Conservation (phyloP, 768 basidiomycete species). For the Panus rudis region DNA sequence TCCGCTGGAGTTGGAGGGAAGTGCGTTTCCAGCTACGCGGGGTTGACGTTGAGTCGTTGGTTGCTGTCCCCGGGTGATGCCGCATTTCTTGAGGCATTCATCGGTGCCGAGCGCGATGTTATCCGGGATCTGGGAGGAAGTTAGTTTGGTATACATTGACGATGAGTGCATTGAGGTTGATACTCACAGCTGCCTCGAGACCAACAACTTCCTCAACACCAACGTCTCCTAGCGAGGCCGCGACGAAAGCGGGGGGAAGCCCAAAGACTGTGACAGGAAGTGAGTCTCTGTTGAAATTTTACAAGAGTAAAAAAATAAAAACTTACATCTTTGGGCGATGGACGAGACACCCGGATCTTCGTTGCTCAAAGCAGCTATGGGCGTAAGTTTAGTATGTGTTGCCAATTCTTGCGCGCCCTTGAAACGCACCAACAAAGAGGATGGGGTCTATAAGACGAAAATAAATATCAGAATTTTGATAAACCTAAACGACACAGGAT, state of each 20-base stretch:
- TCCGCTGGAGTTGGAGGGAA: conserved; percentile 9
- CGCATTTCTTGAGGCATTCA: conserved; percentile 22
- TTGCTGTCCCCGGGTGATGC: conserved; percentile 18
- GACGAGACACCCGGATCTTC: conserved; percentile 21
- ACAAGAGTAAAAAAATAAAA: neutral
- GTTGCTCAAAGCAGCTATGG: conserved; percentile 19
- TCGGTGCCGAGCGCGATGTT: conserved; percentile 24
- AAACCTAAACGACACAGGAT: conserved; percentile 23
- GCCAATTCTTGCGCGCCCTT: too few relatives aligned
- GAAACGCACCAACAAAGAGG: too few relatives aligned
- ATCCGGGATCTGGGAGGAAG: conserved; percentile 20
- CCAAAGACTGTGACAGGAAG: conserved; percentile 15
- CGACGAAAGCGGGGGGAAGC: conserved; percentile 23
- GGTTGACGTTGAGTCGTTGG: conserved; percentile 23
- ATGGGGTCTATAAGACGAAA: neutral
- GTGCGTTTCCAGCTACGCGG: conserved; percentile 19
- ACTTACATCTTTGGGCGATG: conserved; percentile 23
- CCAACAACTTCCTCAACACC: conserved; percentile 22
- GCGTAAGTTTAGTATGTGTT: too few relatives aligned
- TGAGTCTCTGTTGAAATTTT: neutral
- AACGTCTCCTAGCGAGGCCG: conserved; percentile 22
- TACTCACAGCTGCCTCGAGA: conserved; percentile 15
- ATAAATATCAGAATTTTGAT: conserved; percentile 1
- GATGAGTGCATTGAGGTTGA: neutral
- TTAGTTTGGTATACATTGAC: too few relatives aligned